Evolutionary conservation across 169 alveolate species (phyloP).

Genomic region (Besnoitia besnoiti): DNA sequence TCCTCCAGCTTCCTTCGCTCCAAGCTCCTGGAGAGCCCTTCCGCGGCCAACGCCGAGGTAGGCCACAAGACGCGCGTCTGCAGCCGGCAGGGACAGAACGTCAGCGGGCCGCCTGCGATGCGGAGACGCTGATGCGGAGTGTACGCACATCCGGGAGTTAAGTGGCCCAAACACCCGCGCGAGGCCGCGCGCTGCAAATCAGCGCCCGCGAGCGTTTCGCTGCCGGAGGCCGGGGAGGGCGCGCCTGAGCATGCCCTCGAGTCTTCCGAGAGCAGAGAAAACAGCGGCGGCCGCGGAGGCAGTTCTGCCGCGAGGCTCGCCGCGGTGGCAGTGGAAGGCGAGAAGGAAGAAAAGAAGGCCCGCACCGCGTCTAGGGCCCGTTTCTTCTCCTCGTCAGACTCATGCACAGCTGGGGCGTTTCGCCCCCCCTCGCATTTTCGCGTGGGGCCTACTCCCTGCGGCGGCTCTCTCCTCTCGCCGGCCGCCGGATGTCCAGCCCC

Average conservation of each 20-base stretch:
- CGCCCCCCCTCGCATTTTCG: not conserved
- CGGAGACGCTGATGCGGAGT: not conserved
- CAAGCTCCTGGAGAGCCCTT: not conserved
- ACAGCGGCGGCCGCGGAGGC: constrained; percentile 28
- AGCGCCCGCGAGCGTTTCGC: not conserved
- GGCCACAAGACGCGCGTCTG: constrained; percentile 41
- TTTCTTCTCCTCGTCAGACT: not conserved
- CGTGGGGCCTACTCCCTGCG: too few relatives aligned
- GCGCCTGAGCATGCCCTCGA: not conserved
- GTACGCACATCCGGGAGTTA: not conserved
- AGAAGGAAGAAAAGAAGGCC: not conserved
- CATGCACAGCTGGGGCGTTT: not conserved
- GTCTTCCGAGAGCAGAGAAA: not conserved
- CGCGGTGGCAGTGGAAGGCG: not conserved
- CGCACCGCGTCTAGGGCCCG: not conserved
- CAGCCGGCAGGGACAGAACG: constrained; percentile 34
- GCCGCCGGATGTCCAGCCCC: too few relatives aligned
- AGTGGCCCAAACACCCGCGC: not conserved
- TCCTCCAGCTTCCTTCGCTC: not conserved
- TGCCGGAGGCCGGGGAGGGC: not conserved
- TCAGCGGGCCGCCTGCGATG: not conserved
- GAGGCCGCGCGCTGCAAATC: not conserved
- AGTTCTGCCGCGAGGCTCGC: not conserved
- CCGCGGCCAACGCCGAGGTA: not conserved
- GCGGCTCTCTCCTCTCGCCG: too few relatives aligned